Evolutionary conservation across 805 yeast genomes (phyloP).

Genomic region (Priceomyces haplophilus): DNA sequence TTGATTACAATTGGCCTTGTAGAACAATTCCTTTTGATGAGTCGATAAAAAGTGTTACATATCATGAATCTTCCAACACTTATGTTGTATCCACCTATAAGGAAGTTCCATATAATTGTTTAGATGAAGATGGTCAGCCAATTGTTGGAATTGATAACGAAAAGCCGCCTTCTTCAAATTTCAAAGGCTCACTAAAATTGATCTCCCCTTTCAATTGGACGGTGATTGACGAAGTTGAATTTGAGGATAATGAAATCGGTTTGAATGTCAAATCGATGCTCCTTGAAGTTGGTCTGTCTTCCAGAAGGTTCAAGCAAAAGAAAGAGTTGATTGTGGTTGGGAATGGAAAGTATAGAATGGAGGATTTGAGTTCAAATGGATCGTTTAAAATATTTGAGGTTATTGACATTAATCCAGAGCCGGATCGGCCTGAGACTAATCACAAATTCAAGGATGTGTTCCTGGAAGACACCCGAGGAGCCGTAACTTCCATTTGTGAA

Average conservation of each 20-base stretch:
- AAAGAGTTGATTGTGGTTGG: slow-evolving; percentile 78
- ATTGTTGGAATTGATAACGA: slow-evolving; percentile 54
- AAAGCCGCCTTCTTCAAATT: slow-evolving; percentile 54
- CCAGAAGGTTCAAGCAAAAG: slow-evolving; percentile 43
- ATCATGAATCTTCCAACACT: slow-evolving; percentile 63
- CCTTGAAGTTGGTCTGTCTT: slow-evolving; percentile 43
- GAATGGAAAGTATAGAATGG: slow-evolving; percentile 69
- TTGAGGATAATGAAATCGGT: slow-evolving; percentile 67
- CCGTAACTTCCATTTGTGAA: slow-evolving; percentile 73
- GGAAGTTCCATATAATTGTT: slow-evolving; percentile 57
- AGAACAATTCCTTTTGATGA: slow-evolving; percentile 51
- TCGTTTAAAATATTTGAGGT: slow-evolving; percentile 70
- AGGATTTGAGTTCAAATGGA: slow-evolving; percentile 80
- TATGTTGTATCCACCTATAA: slow-evolving; percentile 59
- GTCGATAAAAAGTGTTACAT: slow-evolving; percentile 64
- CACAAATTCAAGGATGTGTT: slow-evolving; percentile 71
- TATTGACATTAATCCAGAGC: slow-evolving; percentile 84
- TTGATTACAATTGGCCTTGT: slow-evolving; percentile 61
- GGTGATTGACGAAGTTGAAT: slow-evolving; percentile 64
- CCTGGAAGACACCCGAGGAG: slow-evolving; percentile 76
- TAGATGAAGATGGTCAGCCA: slow-evolving; percentile 71
- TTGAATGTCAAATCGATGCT: slow-evolving; percentile 53
- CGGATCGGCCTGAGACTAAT: slow-evolving; percentile 78
- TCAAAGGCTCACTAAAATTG: slow-evolving; percentile 58
- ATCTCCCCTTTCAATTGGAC: slow-evolving; percentile 76